Conservation (phyloP, 371 early-diverging fungal genomes). For the Syncephalastrum racemosum region DNA sequence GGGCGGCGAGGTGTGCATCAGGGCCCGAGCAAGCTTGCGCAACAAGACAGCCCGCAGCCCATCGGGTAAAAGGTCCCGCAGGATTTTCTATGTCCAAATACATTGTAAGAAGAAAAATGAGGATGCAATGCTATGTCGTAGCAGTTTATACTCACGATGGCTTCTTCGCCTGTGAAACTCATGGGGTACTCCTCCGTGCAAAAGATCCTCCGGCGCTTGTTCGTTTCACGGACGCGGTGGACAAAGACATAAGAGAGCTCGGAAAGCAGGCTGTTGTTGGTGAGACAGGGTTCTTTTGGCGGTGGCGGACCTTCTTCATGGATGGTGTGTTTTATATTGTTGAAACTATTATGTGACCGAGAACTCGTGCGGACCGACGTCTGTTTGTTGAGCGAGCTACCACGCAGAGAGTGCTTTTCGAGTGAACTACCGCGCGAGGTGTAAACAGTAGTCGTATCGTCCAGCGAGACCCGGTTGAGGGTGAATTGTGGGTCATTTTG, state of each 20-base stretch:
- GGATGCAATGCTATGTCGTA: not conserved
- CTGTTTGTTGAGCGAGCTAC: no score
- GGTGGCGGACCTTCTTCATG: not conserved
- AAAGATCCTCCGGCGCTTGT: conserved; percentile 33
- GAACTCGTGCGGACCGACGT: no score
- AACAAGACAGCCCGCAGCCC: conserved; percentile 18
- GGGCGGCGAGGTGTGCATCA: conserved; percentile 35
- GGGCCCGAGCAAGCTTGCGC: conserved; percentile 31
- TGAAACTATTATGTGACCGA: not conserved
- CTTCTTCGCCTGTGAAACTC: conserved; percentile 48
- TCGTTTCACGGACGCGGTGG: conserved; percentile 23
- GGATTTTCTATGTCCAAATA: conserved; percentile 27
- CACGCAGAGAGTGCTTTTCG: no score
- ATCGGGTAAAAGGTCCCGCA: conserved; percentile 29
- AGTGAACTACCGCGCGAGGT: conserved; percentile 32
- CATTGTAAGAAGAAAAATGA: not conserved
- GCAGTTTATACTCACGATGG: conserved; percentile 26
- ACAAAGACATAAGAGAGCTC: conserved; percentile 27
- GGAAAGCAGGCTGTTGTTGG: conserved; percentile 24
- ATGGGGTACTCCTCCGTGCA: conserved; percentile 41
- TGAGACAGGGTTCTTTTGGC: not conserved
- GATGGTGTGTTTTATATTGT: not conserved
- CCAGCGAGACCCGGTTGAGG: conserved; percentile 12
- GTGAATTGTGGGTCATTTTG: not conserved
- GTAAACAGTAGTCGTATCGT: conserved; percentile 7